These are phyloP conservation scores for Penicillium aurantiogriseum DNA, from an alignment of 2,329 filamentous ascomycete genomes.

Conservation along the genomic window DNA sequence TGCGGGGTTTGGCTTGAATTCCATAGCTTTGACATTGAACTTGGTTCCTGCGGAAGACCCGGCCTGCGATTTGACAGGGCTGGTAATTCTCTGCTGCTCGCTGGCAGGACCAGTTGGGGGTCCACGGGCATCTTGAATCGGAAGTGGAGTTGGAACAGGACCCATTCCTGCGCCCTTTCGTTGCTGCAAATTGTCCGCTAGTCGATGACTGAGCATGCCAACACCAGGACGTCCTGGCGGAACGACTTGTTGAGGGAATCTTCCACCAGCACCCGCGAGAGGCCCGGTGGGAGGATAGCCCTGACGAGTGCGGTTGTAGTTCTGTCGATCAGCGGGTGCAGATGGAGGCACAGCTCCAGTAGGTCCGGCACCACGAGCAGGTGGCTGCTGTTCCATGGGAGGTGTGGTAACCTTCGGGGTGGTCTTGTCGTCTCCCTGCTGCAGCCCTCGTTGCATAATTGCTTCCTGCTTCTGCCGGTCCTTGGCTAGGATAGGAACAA, in stretches of 20 bases:
- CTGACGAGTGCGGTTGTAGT: slow-evolving; percentile 48
- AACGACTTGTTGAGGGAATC: slow-evolving; percentile 44
- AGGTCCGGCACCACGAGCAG: slow-evolving; percentile 47
- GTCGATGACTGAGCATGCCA: slow-evolving; percentile 51
- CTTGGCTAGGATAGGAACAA: slow-evolving; percentile 94
- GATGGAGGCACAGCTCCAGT: slow-evolving; percentile 36
- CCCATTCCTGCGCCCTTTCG: slow-evolving; percentile 45
- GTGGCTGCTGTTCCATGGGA: slow-evolving; percentile 54
- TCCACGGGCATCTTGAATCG: slow-evolving; percentile 64
- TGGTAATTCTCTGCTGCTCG: slow-evolving; percentile 51
- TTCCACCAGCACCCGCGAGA: slow-evolving; percentile 42
- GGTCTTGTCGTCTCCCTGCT: slow-evolving; percentile 63
- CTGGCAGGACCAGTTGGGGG: slow-evolving; percentile 71
- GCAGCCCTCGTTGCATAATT: slow-evolving; percentile 84
- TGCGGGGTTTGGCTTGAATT: slow-evolving; percentile 83
- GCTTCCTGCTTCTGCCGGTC: slow-evolving; percentile 92
- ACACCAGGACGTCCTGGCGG: slow-evolving; percentile 44
- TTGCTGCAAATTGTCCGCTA: slow-evolving; percentile 54
- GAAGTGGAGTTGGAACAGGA: slow-evolving; percentile 54
- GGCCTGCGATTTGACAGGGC: slow-evolving; percentile 50
- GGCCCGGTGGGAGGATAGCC: slow-evolving; percentile 49
- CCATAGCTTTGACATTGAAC: slow-evolving; percentile 63
- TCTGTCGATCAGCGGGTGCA: slow-evolving; percentile 48
- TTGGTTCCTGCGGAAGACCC: slow-evolving; percentile 53
- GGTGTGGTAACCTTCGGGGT: slow-evolving; percentile 45